A percentile compares a stretch with the other conserved stretches of the same genome.
Conservation (phyloP, 108 stramenopile species). For the Cyclotella choctawhatcheeana region DNA sequence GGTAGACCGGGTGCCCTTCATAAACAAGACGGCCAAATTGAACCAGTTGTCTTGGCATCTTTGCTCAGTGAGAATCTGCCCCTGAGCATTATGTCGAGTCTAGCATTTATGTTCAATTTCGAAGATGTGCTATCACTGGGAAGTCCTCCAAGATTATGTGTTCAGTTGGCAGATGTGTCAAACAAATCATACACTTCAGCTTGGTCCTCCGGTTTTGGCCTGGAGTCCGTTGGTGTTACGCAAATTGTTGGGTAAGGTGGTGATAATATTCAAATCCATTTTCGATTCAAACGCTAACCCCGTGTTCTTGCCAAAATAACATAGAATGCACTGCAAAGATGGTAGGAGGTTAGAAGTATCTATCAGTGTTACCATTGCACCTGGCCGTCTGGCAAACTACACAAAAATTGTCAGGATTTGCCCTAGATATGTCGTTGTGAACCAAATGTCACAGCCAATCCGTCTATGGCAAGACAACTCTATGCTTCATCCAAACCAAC, state of each 20-base stretch:
- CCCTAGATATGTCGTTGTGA: constrained; percentile 90
- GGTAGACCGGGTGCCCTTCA: constrained; percentile 79
- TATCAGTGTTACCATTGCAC: constrained; percentile 84
- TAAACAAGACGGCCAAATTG: constrained; percentile 24
- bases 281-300: neutral
- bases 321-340: constrained; percentile 84
- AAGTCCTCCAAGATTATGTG: constrained; percentile 73
- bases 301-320: neutral
- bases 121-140: constrained; percentile 69
- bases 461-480: constrained; percentile 94
- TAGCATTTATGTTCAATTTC: constrained; percentile 97
- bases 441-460: constrained; percentile 72
- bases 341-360: constrained; percentile 86
- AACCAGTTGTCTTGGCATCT: constrained; percentile 48
- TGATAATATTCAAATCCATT: neutral
- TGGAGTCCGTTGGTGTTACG: constrained; percentile 96
- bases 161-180: constrained; percentile 74
- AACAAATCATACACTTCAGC: constrained; percentile 66
- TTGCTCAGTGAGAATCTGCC: constrained; percentile 76
- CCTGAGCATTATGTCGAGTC: constrained; percentile 63
- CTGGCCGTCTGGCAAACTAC: constrained; percentile 88
- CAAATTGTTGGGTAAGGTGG: constrained; percentile 82
- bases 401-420: constrained; percentile 95
- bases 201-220: constrained; percentile 88
- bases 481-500: constrained; percentile 60